Percentiles rank a stretch among this genome's conserved stretches.
These are phyloP conservation scores for Candida vaughaniae DNA, from an alignment of 805 yeast species.

Conservation along the genomic window DNA sequence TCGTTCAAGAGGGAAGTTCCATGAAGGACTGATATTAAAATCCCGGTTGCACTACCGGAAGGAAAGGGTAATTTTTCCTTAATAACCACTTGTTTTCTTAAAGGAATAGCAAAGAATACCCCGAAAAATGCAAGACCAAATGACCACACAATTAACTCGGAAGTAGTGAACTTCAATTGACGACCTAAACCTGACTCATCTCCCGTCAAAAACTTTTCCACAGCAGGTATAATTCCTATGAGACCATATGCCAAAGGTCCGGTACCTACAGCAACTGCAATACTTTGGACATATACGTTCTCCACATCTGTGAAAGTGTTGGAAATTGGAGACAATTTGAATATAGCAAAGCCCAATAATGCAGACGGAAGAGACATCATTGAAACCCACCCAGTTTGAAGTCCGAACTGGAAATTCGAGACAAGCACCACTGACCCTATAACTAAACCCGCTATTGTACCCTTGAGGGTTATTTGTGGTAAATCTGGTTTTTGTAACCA, in stretches of 20 bases:
- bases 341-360: constrained; percentile 77
- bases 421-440: constrained; percentile 88
- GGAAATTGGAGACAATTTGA: constrained; percentile 57
- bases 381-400: constrained; percentile 98
- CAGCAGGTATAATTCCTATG: constrained; percentile 94
- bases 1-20: constrained; percentile 54
- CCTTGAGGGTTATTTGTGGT: constrained; percentile 70
- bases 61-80: constrained; percentile 89
- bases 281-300: constrained; percentile 86
- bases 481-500: constrained; percentile 52
- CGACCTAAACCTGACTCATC: constrained; percentile 71
- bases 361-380: constrained; percentile 99
- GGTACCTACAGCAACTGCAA: constrained; percentile 96
- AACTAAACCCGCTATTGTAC: constrained; percentile 69
- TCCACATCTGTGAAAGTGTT: constrained; percentile 73
- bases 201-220: constrained; percentile 77
- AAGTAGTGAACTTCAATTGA: constrained; percentile 29
- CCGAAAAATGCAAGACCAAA: constrained; percentile 90
- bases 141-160: constrained; percentile 76
- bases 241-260: constrained; percentile 95
- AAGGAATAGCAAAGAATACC: constrained; percentile 89
- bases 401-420: constrained; percentile 93
- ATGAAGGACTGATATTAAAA: constrained; percentile 83
- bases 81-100: constrained; percentile 83
- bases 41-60: constrained; percentile 94